Evolutionary conservation across 2,329 filamentous ascomycete genomes (phyloP).

Genomic region (Daldinia sp.): DNA sequence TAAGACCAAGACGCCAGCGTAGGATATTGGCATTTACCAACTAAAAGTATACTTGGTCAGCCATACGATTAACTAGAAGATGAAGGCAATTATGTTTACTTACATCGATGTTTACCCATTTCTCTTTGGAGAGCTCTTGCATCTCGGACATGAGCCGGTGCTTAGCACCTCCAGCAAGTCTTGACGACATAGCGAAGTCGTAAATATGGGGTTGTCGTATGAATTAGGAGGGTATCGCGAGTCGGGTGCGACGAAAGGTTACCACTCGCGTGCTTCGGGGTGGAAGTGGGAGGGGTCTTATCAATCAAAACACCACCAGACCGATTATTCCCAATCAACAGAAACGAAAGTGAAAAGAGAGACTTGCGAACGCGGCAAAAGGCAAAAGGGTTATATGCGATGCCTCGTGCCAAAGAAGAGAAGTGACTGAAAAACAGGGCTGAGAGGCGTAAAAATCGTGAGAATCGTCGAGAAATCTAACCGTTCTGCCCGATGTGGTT

Average conservation of each 20-base stretch:
- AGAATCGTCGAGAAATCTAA: slow-evolving; percentile 15
- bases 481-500: slow-evolving; percentile 32
- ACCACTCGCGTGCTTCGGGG: slow-evolving; percentile 25
- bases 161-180: slow-evolving; percentile 65
- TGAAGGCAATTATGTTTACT: slow-evolving; percentile 45
- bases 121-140: slow-evolving; percentile 84
- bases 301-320: slow-evolving; percentile 27
- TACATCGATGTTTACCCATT: slow-evolving; percentile 93
- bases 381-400: slow-evolving; percentile 2
- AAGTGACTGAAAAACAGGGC: background rate
- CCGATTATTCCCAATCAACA: slow-evolving; percentile 22
- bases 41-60: slow-evolving; percentile 56
- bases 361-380: slow-evolving; percentile 3
- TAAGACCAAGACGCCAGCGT: slow-evolving; percentile 87
- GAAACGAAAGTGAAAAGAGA: slow-evolving; percentile 24
- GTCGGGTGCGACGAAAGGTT: slow-evolving; percentile 19
- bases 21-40: slow-evolving; percentile 86
- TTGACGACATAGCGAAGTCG: slow-evolving; percentile 47
- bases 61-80: background rate
- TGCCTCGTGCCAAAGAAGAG: slow-evolving; percentile 7
- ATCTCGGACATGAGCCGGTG: slow-evolving; percentile 91
- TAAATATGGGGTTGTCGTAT: slow-evolving; percentile 9
- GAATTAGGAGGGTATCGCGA: slow-evolving; percentile 5
- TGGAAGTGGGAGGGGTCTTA: slow-evolving; percentile 12
- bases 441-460: background rate